Evolutionary conservation across 805 yeast genomes (phyloP).

Genomic region (Isabelozyma pseudorhagii): DNA sequence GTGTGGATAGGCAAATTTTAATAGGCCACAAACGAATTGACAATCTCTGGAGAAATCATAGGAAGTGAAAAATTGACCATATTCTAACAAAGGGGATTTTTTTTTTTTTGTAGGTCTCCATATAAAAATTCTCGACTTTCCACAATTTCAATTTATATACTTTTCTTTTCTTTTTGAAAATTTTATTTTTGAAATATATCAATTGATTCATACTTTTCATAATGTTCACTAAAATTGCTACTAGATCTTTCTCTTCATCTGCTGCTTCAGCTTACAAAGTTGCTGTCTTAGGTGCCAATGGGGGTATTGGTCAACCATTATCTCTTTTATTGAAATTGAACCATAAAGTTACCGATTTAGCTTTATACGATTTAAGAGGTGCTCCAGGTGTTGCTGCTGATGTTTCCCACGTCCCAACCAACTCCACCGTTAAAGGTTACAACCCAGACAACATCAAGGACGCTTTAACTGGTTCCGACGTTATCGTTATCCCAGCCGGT

Average conservation of each 20-base stretch:
- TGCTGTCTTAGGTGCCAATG: slow-evolving; percentile 77
- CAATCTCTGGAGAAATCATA: not conserved
- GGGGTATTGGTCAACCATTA: slow-evolving; percentile 85
- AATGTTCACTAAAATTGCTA: slow-evolving; percentile 58
- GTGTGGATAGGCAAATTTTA: not conserved
- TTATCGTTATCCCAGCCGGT: slow-evolving; percentile 94
- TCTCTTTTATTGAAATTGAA: slow-evolving; percentile 72
- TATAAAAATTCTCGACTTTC: not conserved
- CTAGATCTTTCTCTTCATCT: slow-evolving; percentile 66
- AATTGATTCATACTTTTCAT: slow-evolving; percentile 2
- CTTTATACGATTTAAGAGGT: slow-evolving; percentile 85
- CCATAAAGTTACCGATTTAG: slow-evolving; percentile 81
- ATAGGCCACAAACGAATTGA: not conserved
- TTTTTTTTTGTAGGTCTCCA: not conserved
- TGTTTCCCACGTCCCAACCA: slow-evolving; percentile 88
- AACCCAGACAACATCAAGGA: slow-evolving; percentile 71
- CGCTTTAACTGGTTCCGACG: slow-evolving; percentile 77
- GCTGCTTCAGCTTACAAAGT: slow-evolving; percentile 66
- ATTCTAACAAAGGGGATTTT: not conserved
- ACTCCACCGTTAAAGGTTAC: slow-evolving; percentile 84
- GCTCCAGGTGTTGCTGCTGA: slow-evolving; percentile 98
- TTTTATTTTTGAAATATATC: not conserved
- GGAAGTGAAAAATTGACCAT: not conserved
- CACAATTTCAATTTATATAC: not conserved
- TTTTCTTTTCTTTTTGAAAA: not conserved